Percentiles rank a stretch among this genome's conserved stretches.
Conservation (phyloP, 805 yeast species). For the Wickerhamomyces strasburgensis region DNA sequence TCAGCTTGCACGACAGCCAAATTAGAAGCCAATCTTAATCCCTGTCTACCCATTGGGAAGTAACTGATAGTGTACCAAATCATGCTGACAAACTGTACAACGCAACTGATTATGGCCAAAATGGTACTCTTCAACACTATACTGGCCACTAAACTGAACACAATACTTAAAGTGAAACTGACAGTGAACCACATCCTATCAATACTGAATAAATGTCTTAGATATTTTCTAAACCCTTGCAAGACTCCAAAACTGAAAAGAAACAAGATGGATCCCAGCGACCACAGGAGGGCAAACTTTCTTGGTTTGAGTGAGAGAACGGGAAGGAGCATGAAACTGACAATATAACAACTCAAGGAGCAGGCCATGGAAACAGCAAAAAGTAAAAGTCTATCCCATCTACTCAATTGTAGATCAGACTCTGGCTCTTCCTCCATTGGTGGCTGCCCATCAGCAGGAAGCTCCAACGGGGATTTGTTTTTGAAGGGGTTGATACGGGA, state of each 20-base stretch:
- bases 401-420: constrained; percentile 6
- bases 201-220: constrained; percentile 11
- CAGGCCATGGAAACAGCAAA: constrained; percentile 19
- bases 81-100: constrained; percentile 10
- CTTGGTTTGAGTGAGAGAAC: constrained; percentile 16
- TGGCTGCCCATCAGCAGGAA: constrained; percentile 3
- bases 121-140: constrained; percentile 11
- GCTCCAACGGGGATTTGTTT: constrained; percentile 2
- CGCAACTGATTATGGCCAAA: constrained; percentile 9
- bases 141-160: constrained; percentile 9
- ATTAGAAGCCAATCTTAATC: constrained; percentile 15
- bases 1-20: constrained; percentile 16
- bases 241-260: constrained; percentile 14
- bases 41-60: constrained; percentile 19
- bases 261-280: constrained; percentile 17
- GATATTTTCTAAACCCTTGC: constrained; percentile 11
- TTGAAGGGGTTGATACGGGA: constrained; percentile 4
- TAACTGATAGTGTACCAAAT: constrained; percentile 16
- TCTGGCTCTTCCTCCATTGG: constrained; percentile 2
- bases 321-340: constrained; percentile 15
- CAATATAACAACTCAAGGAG: constrained; percentile 18
- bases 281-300: constrained; percentile 17
- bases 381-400: constrained; percentile 17
- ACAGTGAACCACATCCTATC: constrained; percentile 19
- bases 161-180: constrained; percentile 10